phyloP scores from a whole-genome alignment of 495 filamentous ascomycete genomes.

The Rostrohypoxylon terebratum region DNA sequence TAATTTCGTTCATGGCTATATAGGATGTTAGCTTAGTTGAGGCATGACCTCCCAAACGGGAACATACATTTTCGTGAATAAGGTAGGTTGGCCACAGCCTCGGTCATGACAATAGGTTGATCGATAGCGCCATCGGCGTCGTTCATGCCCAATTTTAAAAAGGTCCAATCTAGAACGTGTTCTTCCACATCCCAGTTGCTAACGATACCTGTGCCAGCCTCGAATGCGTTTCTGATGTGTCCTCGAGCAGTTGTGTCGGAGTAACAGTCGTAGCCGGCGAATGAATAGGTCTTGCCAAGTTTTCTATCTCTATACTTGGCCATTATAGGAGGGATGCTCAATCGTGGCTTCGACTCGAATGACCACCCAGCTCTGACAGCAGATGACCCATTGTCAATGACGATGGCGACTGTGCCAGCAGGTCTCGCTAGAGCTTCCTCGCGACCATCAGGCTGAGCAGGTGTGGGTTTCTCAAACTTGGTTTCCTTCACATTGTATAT shows the following conservation, averaged over 20 bases:
- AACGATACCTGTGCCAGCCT: conserved; percentile 87
- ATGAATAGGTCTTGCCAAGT: conserved; percentile 85
- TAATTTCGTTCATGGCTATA: conserved; percentile 92
- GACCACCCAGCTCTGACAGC: conserved; percentile 94
- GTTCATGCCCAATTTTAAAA: conserved; percentile 90
- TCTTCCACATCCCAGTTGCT: conserved; percentile 99
- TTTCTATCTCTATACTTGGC: conserved; percentile 95
- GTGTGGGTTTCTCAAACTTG: conserved; percentile 78
- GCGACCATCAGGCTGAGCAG: conserved; percentile 75
- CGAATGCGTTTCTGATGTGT: conserved; percentile 90
- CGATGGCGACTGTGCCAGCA: conserved; percentile 73
- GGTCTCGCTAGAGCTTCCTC: conserved; percentile 66
- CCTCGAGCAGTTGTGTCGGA: conserved; percentile 91
- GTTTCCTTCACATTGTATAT: conserved; percentile 73
- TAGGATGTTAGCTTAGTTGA: conserved; percentile 23
- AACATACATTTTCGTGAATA: conserved; percentile 86
- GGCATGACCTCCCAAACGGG: not conserved
- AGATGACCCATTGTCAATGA: conserved; percentile 98
- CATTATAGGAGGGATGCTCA: conserved; percentile 88
- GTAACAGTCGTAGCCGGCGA: conserved; percentile 91
- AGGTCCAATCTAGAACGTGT: conserved; percentile 89
- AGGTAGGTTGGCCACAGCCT: conserved; percentile 87
- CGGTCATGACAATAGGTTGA: conserved; percentile 93
- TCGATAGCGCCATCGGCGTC: conserved; percentile 78
- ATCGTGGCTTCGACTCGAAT: conserved; percentile 81